A percentile compares a stretch with the other conserved stretches of the same genome.
Conservation (phyloP, 2,329 filamentous ascomycete species). For the Ambrosiella cleistominuta region DNA sequence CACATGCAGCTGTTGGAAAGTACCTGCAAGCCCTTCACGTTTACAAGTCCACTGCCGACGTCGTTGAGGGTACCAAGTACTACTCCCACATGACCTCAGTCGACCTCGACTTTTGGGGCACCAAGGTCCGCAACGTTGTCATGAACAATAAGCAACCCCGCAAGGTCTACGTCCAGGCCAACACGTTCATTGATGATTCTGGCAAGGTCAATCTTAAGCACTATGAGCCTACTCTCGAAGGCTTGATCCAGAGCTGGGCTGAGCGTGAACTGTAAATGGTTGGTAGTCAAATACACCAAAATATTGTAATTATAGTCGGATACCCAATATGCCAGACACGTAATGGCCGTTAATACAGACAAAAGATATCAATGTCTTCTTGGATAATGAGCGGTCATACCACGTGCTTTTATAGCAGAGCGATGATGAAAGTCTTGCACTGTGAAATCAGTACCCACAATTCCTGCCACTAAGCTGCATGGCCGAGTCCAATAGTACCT, state of each 20-base stretch:
- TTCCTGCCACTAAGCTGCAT: too few relatives aligned
- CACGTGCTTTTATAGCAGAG: too few relatives aligned
- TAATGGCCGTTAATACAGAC: background rate
- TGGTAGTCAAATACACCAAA: background rate
- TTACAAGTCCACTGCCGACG: slow-evolving; percentile 79
- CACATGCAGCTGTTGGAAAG: slow-evolving; percentile 48
- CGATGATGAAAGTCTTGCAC: too few relatives aligned
- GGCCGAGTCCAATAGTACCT: too few relatives aligned
- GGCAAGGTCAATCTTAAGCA: slow-evolving; percentile 64
- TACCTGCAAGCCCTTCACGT: slow-evolving; percentile 86
- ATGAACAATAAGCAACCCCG: slow-evolving; percentile 63
- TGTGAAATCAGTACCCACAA: too few relatives aligned
- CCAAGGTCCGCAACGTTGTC: slow-evolving; percentile 59
- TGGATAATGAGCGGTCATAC: too few relatives aligned
- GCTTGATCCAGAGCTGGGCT: slow-evolving; percentile 69
- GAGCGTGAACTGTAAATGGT: slow-evolving; percentile 34
- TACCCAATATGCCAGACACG: slow-evolving; percentile 1
- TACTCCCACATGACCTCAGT: slow-evolving; percentile 75
- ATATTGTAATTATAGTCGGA: background rate
- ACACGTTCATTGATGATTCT: slow-evolving; percentile 54
- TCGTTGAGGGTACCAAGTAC: slow-evolving; percentile 57
- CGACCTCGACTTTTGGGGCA: slow-evolving; percentile 66
- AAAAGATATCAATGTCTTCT: too few relatives aligned
- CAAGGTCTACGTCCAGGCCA: slow-evolving; percentile 88
- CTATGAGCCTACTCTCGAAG: slow-evolving; percentile 65